Conservation (phyloP, 192 early-diverging fungal species). For the Anaeromyces robustus region DNA sequence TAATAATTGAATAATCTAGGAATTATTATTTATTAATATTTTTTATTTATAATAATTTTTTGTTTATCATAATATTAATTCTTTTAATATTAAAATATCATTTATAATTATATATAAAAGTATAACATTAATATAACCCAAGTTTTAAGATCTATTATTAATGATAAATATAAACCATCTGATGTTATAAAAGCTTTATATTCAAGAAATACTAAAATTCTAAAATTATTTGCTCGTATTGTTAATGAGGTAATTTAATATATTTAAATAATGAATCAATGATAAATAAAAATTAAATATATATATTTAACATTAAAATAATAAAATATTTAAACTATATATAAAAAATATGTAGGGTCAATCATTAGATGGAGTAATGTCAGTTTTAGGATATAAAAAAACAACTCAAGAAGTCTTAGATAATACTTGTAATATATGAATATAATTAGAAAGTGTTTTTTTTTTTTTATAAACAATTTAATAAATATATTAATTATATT, state of each 20-base stretch:
- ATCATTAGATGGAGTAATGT: not conserved
- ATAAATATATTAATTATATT: not conserved
- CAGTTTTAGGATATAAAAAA: not conserved
- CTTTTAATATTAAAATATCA: too few relatives aligned
- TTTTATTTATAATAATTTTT: too few relatives aligned
- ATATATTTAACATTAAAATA: too few relatives aligned
- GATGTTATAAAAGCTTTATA: conserved; percentile 28
- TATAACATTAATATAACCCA: conserved; percentile 16
- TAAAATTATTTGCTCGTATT: not conserved
- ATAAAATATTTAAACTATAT: too few relatives aligned
- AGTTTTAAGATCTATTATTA: conserved; percentile 22
- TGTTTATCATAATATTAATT: too few relatives aligned
- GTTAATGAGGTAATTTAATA: not conserved
- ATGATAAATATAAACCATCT: conserved; percentile 21
- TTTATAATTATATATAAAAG: conserved; percentile 10
- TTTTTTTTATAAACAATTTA: too few relatives aligned
- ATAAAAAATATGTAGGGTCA: not conserved
- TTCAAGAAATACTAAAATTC: conserved; percentile 1
- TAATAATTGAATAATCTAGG: too few relatives aligned
- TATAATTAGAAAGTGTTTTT: too few relatives aligned
- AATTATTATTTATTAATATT: too few relatives aligned
- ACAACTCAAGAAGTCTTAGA: not conserved
- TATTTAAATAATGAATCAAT: too few relatives aligned
- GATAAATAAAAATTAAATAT: too few relatives aligned
- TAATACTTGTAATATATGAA: not conserved